Evolutionary conservation across 73 alveolate species (phyloP), one percentile per base, ranked within the genome.

Genomic region (Paramecium tetraurelia): DNA sequence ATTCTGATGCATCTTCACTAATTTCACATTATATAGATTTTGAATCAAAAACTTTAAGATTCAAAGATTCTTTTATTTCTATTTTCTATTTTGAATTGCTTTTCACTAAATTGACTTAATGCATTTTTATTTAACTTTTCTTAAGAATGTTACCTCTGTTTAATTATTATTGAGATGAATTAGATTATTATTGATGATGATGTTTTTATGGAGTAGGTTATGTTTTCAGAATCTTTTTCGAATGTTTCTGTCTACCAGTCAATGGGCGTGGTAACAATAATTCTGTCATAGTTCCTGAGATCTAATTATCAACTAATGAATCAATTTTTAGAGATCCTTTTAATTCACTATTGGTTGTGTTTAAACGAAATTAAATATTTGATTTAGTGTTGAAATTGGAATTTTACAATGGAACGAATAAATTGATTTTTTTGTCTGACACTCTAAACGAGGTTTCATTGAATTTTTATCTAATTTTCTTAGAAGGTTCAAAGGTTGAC

Each of bases 401-500:
- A 53, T 53, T 53, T 53, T 53, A 53, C 33, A 53, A 53, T 16
- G 69, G 69, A 53, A 53, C 69, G 33, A 53, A 53, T 53, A 53
- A 53, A 53, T 53, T 53, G 29, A 53, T 53, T 53, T 53, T 53
- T 53, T 53, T 18, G 3, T 53, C 69, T 0, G 69, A 53, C 5
- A 53, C 21, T 53, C 69, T 53, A 2, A 53, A 53, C 21, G 69
- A 53, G 8, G 69, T 18, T 18, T 53, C 69, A 53, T 53, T 53
- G 9, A 12, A 27, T 68, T 68, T 68, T 12, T 36, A 14, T 18
- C 3, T 75, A 36, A 75, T 36, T 75, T 44, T 75, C 38, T 20
- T 75, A 35, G 87, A 36, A 21, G 87, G 87, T 14, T 75, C 87
- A 14, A 75, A 33, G 12, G 87, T 75, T 16, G 87, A 75, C 38